A percentile compares a stretch with the other conserved stretches of the same genome.
Conservation (phyloP, 2,329 filamentous ascomycete species). For the Pseudogymnoascus sp. region DNA sequence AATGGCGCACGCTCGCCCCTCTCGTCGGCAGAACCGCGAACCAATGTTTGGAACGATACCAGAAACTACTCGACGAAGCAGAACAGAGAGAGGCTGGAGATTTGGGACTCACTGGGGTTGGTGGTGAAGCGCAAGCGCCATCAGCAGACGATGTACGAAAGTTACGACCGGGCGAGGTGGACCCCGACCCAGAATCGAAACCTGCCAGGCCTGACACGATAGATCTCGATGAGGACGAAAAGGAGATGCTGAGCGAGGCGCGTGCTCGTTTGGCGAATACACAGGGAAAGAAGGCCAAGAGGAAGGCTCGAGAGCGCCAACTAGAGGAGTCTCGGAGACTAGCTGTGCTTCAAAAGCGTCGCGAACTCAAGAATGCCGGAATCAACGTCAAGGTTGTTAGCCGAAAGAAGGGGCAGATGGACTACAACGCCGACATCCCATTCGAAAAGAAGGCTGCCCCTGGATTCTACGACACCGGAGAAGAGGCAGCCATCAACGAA, state of each 20-base stretch:
- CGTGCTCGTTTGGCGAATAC: slow-evolving; percentile 94
- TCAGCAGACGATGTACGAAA: slow-evolving; percentile 87
- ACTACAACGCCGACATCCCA: slow-evolving; percentile 98
- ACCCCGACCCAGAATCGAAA: slow-evolving; percentile 96
- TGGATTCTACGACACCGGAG: slow-evolving; percentile 88
- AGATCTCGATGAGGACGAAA: slow-evolving; percentile 97
- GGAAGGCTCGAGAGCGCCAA: slow-evolving; percentile 92
- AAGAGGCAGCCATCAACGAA: slow-evolving; percentile 78
- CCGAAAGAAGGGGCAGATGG: slow-evolving; percentile 93
- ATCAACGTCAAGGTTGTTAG: slow-evolving; percentile 96
- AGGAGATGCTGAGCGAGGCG: slow-evolving; percentile 98
- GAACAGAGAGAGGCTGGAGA: slow-evolving; percentile 80
- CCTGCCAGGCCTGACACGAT: slow-evolving; percentile 94
- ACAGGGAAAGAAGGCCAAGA: slow-evolving; percentile 97
- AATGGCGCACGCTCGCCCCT: slow-evolving; percentile 97
- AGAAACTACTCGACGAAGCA: slow-evolving; percentile 92
- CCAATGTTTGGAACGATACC: slow-evolving; percentile 94
- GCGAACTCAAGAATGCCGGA: slow-evolving; percentile 93
- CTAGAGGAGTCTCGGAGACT: slow-evolving; percentile 89
- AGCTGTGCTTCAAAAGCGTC: slow-evolving; percentile 85
- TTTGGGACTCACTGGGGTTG: slow-evolving; percentile 76
- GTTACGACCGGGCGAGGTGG: slow-evolving; percentile 84
- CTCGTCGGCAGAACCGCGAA: slow-evolving; percentile 95
- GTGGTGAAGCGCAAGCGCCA: slow-evolving; percentile 79
- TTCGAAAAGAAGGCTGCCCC: slow-evolving; percentile 87